Base-by-base conservation (phyloP, 192 early-diverging fungal species). In the Linderina pennispora region DNA sequence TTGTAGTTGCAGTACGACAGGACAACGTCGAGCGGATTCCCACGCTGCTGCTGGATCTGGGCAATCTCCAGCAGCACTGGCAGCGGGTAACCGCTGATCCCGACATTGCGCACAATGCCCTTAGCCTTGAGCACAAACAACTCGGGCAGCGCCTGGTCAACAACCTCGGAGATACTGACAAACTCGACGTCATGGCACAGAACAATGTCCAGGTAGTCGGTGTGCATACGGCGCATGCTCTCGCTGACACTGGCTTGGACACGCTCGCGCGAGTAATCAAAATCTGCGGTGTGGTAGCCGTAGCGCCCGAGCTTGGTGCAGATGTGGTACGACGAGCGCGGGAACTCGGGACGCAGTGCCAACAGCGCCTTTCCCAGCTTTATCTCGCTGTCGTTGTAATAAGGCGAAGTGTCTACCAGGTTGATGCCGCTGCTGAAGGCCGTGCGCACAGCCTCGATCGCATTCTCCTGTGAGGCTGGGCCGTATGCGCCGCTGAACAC, bases 111-210 rank as follows among this genome's bases (percentile, higher is more conserved):
- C 23, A 88, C 74, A 26, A 77, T 52, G 7, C 82, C 82, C 37
- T 78, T 44, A 8, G 41, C 36, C 63, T 82, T 63, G 11, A 75
- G 40, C 23, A 56, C 52, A 40, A 63, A 64, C 22, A 89, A 51
- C 32, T 71, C 51, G 36, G 77, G 79, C 32, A 89, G 50, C 0
- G 76, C 62, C n/a, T 68, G 55, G 22, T 76, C 77, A 9, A 80
- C 73, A 6, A 81, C 62, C 6, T 77, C 46, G 2, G 73, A 53
- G 17, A 78, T 47, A 1, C 59, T 57, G 8, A 85, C 84, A 82
- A 89, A 89, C 55, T 89, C 86, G 8, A 89, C 84, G 51, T 89
- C 86, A 43, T 89, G 86, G 25, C 78, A 79, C 36, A 76, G 70
- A 1, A 86, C 86, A 38, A 82, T 61, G 43, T 89, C 84, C 15